Base-by-base conservation (phyloP, 176 grass and related monocot species). In the Paspalum notatum region DNA sequence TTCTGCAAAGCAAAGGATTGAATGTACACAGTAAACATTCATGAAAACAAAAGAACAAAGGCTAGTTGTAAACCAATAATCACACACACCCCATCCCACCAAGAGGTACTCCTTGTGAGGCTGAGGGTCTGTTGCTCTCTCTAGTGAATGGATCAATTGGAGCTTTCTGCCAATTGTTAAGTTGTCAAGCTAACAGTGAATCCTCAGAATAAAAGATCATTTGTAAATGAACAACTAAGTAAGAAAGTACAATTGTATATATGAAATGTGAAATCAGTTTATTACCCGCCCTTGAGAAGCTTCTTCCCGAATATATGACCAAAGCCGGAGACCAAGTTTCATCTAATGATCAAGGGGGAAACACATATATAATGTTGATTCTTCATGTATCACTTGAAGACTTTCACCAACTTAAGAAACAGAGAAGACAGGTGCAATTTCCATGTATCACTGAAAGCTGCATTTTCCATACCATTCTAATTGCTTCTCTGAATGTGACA, bases 231-330 rank as follows among this genome's bases (percentile, higher is more conserved):
- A 62, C 25, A 25, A 67, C 52, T 88, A 75, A n/a, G 16, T 71
- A 61, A 66, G 1, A 25, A 22, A 84, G 40, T 55, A 76, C 64
- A 84, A 20, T 83, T 78, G 72, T n/a, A 73, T 61, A 52, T 11
- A 87, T 57, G 20, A 80, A 72, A 79, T 73, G 52, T 40, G 68
- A 25, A 75, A 62, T 75, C 24, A 62, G 39, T 11, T 21, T 24
- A 80, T 89, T 94, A 94, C 95, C 90, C 95, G 94, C 89, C 95
- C 95, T 39, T 98, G 75, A 71, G 95, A 94, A 93, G 95, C 95
- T 89, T 98, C 95, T 87, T 98, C 95, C 70, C 88, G 89, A 37
- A 98, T 91, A 85, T 94, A 98, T 80, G 95, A 94, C 95, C 95
- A 98, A 87, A 98, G 95, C 17, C 95, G 95, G 61, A 98, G 76